phyloP scores from a whole-genome alignment of 2,329 filamentous ascomycete species.

The Colletotrichum gigasporum region DNA sequence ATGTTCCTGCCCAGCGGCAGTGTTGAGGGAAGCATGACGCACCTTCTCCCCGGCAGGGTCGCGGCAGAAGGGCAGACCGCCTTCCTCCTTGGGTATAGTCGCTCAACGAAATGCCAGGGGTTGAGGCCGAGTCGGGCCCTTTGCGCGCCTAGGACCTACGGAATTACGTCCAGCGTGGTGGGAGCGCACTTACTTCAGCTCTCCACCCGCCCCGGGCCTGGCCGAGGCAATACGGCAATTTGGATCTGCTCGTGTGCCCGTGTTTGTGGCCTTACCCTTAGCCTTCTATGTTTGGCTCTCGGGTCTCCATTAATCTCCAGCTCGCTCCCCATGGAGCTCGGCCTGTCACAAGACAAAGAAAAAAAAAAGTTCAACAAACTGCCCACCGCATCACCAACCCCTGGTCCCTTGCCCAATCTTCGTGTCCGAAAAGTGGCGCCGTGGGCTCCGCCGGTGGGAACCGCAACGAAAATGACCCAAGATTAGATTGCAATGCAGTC shows the following conservation, averaged over 20 bases:
- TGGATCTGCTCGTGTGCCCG: neutral
- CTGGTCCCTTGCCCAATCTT: neutral
- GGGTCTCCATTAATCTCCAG: neutral
- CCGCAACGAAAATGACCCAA: neutral
- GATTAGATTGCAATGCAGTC: constrained; percentile 13
- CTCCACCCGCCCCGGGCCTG: constrained; percentile 10
- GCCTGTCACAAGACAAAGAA: constrained; percentile 2
- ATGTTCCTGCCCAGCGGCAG: constrained; percentile 16
- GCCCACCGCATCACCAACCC: neutral
- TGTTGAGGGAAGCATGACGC: constrained; percentile 32
- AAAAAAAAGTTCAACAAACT: constrained; percentile 16
- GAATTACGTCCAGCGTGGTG: neutral
- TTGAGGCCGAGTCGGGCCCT: constrained; percentile 26
- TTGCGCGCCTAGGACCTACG: too few species aligned
- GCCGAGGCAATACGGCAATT: constrained; percentile 23
- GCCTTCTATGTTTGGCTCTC: too few species aligned
- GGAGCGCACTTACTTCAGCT: neutral
- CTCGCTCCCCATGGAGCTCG: neutral
- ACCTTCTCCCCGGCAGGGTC: constrained; percentile 18
- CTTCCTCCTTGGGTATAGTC: neutral
- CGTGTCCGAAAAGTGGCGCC: neutral
- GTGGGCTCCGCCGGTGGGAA: constrained; percentile 1
- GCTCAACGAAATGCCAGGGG: constrained; percentile 34
- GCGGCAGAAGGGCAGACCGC: constrained; percentile 20
- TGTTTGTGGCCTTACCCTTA: neutral